Evolutionary conservation across 176 grass and related monocot genomes (phyloP), one percentile per base, ranked within the genome.

Genomic region (Ananas comosus): DNA sequence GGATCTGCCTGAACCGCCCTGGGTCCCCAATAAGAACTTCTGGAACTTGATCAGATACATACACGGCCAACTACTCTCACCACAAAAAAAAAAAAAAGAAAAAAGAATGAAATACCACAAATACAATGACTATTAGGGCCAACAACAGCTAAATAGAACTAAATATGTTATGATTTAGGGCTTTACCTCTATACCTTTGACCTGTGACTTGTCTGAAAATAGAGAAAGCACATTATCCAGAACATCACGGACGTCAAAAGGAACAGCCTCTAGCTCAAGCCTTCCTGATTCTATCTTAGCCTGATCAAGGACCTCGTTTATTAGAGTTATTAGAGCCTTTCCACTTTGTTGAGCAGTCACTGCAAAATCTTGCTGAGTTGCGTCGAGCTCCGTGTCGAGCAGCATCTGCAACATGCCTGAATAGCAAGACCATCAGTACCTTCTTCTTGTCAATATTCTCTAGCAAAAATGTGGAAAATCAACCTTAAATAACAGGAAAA

Each of bases 391-490:
- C 42, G 85, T 92, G 76, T 92, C 89, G 74, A 83, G 83, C 73
- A 92, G 82, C 90, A 92, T 92, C 53, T 88, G 90, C 70, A 92
- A 49, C 90, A 92, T 92, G 75, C 90, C 90, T 92, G 72, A 71
- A 65, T 81, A 70, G 51, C 59, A 75, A 81, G 3, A 11, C 13
- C 7, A 14, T 51, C 68, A 49, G 64, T 18, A 69, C 65, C 17
- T 68, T 49, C 66, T 64, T 78, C 65, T 63, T 65, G 42, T 33
- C 13, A 19, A 25, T 17, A 28, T 49, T 70, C 4, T 75, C 64
- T 25, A 64, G 47, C 11, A 28, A 48, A 48, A 74, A 64, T 50
- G 51, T 72, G 50, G 7, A 66, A 59, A 77, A 22, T 2, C 19
- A 61, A 77, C 14, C 53, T 16, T 52, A 72, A 42, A 53, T 51